Base-by-base conservation (phyloP, 768 basidiomycete species). In the Boletus subcaerulescens region DNA sequence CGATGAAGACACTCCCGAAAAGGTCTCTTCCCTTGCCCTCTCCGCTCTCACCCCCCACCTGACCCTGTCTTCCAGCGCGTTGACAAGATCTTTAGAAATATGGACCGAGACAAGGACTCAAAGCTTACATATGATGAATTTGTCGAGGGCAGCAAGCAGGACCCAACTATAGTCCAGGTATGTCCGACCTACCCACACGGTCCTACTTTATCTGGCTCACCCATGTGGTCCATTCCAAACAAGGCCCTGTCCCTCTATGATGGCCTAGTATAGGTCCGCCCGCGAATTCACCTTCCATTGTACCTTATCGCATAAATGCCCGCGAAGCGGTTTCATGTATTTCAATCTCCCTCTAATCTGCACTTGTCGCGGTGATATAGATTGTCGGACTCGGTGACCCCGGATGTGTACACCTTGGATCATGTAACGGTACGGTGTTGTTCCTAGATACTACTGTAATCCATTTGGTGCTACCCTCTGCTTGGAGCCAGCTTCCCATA, bases 1-100 rank as follows among this genome's bases (percentile, higher is more conserved):
- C 39, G 97, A 98, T 69, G 97, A 99, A 74, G 95, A 98, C 75
- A 99, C 97, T n/a, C 96, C 97, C 2, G 94, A 98, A 74, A 99
- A 98, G 91, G 95, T 85, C 63, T 50, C 72, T 55, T 52, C 50
- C 36, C 22, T 48, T 31, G 42, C 51, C 52, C 53, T 45, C 33
- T 48, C 50, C 43, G 15, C 36, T 17, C 22, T 36, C 41, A 22
- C 45, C 29, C 47, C 49, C 36, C 47, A 46, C 35, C 58, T 64
- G 44, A 66, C 59, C 26, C 51, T 43, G 54, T 39, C 32, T 51
- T 47, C 29, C 65, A 98, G 96, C 88, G 97, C 22, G 97, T 98
- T 56, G 91, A 97, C 76, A 99, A 98, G 80, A 98, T 99, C 60
- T 99, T 99, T 77, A 80, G 83, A 53, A 92, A 91, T 66, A 99